Conservation (phyloP, 2,329 filamentous ascomycete genomes). For the Scorias spongiosa region DNA sequence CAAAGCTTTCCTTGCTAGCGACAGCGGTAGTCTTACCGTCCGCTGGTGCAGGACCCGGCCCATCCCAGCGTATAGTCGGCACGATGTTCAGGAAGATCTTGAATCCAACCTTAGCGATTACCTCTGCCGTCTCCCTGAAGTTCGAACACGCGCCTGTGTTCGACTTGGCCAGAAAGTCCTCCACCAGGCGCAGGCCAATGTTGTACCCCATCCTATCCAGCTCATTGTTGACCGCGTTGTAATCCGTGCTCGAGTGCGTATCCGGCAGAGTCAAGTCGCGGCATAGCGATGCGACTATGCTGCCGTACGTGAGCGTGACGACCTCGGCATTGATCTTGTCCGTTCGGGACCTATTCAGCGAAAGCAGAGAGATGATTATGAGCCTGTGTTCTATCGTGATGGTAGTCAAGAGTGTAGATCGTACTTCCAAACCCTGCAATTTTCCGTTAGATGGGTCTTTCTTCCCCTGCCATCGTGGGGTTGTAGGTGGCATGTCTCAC, state of each 20-base stretch:
- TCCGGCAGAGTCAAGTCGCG: constrained; percentile 53
- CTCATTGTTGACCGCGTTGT: constrained; percentile 91
- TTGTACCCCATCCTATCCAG: constrained; percentile 99
- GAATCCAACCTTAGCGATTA: constrained; percentile 96
- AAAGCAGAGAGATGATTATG: constrained; percentile 76
- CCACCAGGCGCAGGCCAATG: constrained; percentile 86
- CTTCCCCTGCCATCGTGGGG: no score
- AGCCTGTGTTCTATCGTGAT: constrained; percentile 96
- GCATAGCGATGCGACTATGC: constrained; percentile 89
- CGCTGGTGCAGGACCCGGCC: constrained; percentile 17
- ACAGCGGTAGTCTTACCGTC: background rate
- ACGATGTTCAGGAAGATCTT: constrained; percentile 98
- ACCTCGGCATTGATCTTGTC: constrained; percentile 98
- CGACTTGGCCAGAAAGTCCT: constrained; percentile 94
- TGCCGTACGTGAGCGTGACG: constrained; percentile 93
- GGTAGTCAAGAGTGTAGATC: constrained; percentile 40
- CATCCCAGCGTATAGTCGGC: constrained; percentile 89
- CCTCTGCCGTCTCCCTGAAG: constrained; percentile 91
- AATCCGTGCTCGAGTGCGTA: constrained; percentile 55
- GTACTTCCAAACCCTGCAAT: constrained; percentile 77
- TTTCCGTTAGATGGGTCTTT: no score
- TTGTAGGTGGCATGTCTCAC: constrained; percentile 32
- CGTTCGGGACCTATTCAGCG: constrained; percentile 56
- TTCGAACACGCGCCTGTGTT: constrained; percentile 79
- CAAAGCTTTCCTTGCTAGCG: constrained; percentile 48